Evolutionary conservation across 164 flowering plant species (phyloP), one percentile per base, ranked within the genome.

Genomic region (Aristolochia contorta): DNA sequence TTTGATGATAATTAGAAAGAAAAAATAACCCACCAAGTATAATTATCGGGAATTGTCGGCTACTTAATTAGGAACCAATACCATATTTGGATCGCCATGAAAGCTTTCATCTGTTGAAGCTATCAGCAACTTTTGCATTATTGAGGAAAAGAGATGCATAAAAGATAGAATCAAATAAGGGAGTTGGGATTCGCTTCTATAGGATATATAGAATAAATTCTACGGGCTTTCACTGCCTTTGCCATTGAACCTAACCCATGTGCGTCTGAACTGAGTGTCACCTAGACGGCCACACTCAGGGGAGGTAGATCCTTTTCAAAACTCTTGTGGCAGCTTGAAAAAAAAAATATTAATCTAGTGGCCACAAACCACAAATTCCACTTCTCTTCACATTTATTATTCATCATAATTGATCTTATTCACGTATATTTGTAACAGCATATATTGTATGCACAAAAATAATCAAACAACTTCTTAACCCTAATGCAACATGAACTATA

Each of bases 171-270:
- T 61, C 30, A 30, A 33, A 25, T 43, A 21, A 61, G 37, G 66
- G 53, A 63, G 54, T 2, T 20, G 62, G 58, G 70, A 58, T 62
- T 72, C 37, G 46, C 12, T 37, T 54, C 25, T 45, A 37, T 52
- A 47, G 48, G 72, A n/a, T n/a, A n/a, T n/a, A n/a, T n/a, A n/a
- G n/a, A 59, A 65, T 66, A 65, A 22, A 72, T 69, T 59, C 70
- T 37, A 13, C 7, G 64, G 43, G n/a, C 16, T 56, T n/a, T 13
- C 12, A 56, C 6, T 27, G 6, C 37, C 45, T 27, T 27, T 27
- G 58, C 43, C 32, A 10, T 30, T 6, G 37, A 10, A 8, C 58
- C 20, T 56, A n/a, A 32, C 45, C 58, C 19, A 54, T 54, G 57
- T 56, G 43, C 6, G 1, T 5, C 19, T 14, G 20, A 41, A 64